These are phyloP conservation scores for Fusarium humuli DNA, from an alignment of 2,329 filamentous ascomycete genomes.

Conservation along the genomic window DNA sequence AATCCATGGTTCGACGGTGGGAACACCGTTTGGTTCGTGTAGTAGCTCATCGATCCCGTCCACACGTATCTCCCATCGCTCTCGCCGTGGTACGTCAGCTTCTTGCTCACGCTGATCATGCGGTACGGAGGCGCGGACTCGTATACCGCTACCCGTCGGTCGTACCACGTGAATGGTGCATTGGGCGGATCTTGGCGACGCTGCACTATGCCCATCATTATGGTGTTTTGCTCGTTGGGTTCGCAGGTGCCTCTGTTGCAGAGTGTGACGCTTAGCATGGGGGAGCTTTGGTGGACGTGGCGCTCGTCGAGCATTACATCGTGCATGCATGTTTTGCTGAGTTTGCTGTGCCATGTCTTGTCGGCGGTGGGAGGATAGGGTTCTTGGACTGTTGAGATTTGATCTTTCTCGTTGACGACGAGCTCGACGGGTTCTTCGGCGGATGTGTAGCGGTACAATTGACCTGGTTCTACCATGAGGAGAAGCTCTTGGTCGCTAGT, in stretches of 20 bases:
- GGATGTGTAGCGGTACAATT: conserved; percentile 28
- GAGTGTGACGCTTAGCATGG: conserved; percentile 38
- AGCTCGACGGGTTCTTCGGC: conserved; percentile 19
- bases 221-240: conserved; percentile 31
- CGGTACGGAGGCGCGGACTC: conserved; percentile 31
- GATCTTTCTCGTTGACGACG: conserved; percentile 4
- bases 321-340: conserved; percentile 30
- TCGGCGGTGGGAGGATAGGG: conserved; percentile 21
- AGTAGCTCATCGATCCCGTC: conserved; percentile 40
- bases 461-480: conserved; percentile 37
- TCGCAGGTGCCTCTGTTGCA: conserved; percentile 36
- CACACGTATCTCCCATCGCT: conserved; percentile 30
- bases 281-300: conserved; percentile 40
- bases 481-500: conserved; percentile 22
- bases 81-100: conserved; percentile 41
- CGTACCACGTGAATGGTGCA: conserved; percentile 32
- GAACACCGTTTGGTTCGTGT: conserved; percentile 22
- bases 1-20: conserved; percentile 33
- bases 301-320: conserved; percentile 32
- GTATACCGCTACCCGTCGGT: conserved; percentile 37
- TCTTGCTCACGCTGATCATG: conserved; percentile 42
- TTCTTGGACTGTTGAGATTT: conserved; percentile 26
- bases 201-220: conserved; percentile 39
- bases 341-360: conserved; percentile 29
- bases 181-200: conserved; percentile 29